phyloP scores from a whole-genome alignment of 1,139 yeast species.

The Blastobotrys arbuscula region DNA sequence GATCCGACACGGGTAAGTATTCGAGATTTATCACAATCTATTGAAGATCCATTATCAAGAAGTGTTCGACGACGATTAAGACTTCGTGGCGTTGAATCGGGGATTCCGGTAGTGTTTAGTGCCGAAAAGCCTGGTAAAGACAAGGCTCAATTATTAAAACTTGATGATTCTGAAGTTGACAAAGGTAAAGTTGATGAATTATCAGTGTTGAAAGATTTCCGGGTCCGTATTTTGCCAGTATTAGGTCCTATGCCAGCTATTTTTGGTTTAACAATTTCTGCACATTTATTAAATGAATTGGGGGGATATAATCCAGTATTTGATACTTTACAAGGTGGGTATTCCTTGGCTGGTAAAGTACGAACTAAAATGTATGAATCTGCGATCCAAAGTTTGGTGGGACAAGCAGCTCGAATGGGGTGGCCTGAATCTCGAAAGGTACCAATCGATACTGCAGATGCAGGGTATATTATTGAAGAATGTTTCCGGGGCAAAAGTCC shows the following conservation, averaged over 20 bases:
- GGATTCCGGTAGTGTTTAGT: constrained; percentile 84
- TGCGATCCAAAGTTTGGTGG: constrained; percentile 74
- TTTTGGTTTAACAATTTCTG: constrained; percentile 86
- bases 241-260: constrained; percentile 95
- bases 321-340: constrained; percentile 37
- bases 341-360: constrained; percentile 75
- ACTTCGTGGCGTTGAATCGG: constrained; percentile 64
- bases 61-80: constrained; percentile 78
- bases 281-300: constrained; percentile 69
- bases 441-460: constrained; percentile 66
- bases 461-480: constrained; percentile 84
- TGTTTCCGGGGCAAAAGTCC: constrained; percentile 89
- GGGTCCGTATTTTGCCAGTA: constrained; percentile 91
- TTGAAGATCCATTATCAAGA: constrained; percentile 91
- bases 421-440: constrained; percentile 47
- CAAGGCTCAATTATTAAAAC: constrained; percentile 79
- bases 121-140: constrained; percentile 96
- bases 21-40: constrained; percentile 72
- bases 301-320: constrained; percentile 84
- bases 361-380: constrained; percentile 80
- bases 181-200: constrained; percentile 84
- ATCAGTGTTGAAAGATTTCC: constrained; percentile 79
- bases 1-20: constrained; percentile 78
- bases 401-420: constrained; percentile 73
- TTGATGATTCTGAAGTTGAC: constrained; percentile 70